Conservation (phyloP, 2,329 filamentous ascomycete genomes). For the Amphichorda felina region DNA sequence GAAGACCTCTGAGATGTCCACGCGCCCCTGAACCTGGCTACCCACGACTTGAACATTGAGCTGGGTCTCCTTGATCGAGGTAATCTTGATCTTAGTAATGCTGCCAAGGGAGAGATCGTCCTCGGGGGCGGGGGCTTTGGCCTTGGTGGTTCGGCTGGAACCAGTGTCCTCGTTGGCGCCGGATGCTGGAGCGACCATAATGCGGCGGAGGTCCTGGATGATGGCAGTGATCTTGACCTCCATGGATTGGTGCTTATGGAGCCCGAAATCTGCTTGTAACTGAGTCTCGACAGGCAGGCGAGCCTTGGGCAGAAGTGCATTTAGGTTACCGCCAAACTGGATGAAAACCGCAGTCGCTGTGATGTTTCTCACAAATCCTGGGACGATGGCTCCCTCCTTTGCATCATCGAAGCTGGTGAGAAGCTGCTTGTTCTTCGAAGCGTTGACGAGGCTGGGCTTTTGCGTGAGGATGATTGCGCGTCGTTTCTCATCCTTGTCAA, state of each 20-base stretch:
- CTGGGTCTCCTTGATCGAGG: slow-evolving; percentile 83
- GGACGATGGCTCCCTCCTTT: slow-evolving; percentile 53
- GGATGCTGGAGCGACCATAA: slow-evolving; percentile 44
- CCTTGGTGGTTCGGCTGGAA: slow-evolving; percentile 21
- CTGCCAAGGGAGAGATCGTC: slow-evolving; percentile 65
- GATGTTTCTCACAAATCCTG: slow-evolving; percentile 78
- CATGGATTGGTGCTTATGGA: slow-evolving; percentile 66
- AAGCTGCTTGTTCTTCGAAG: slow-evolving; percentile 58
- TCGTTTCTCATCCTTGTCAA: slow-evolving; percentile 75
- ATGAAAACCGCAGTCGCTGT: slow-evolving; percentile 74
- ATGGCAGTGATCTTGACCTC: slow-evolving; percentile 60
- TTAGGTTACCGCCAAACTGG: slow-evolving; percentile 70
- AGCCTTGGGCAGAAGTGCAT: slow-evolving; percentile 68
- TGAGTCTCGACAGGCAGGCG: slow-evolving; percentile 62
- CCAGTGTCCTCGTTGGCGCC: slow-evolving; percentile 31
- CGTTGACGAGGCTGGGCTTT: slow-evolving; percentile 73
- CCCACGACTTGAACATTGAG: slow-evolving; percentile 83
- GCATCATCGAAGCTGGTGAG: slow-evolving; percentile 62
- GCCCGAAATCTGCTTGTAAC: slow-evolving; percentile 61
- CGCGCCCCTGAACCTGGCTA: slow-evolving; percentile 63
- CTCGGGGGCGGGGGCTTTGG: slow-evolving; percentile 28
- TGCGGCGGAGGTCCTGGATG: slow-evolving; percentile 57
- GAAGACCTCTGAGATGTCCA: slow-evolving; percentile 86
- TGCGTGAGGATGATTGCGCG: slow-evolving; percentile 66
- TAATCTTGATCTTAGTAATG: slow-evolving; percentile 63